phyloP scores from a whole-genome alignment of 805 yeast species.

The Lipomyces spencermartinsiae region DNA sequence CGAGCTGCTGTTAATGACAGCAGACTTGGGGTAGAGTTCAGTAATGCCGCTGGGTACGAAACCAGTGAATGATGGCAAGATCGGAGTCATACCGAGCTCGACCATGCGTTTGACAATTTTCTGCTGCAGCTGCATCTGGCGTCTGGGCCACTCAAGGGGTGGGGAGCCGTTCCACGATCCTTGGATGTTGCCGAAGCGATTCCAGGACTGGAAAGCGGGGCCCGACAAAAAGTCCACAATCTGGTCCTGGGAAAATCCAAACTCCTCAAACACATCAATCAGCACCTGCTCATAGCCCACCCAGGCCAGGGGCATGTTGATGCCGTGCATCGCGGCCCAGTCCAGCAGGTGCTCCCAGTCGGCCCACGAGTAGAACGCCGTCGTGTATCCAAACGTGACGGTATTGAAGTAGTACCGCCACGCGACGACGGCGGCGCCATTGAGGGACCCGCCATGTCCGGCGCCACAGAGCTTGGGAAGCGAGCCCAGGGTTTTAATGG shows the following conservation, averaged over 20 bases:
- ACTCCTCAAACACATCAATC: neutral
- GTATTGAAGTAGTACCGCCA: conserved; percentile 3
- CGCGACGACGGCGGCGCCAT: neutral
- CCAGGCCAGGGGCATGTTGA: conserved; percentile 1
- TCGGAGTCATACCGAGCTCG: neutral
- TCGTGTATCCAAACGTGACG: conserved; percentile 4
- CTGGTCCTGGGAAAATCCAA: conserved; percentile 1
- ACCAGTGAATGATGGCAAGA: neutral
- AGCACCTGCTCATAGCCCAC: conserved; percentile 2
- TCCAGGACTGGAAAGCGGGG: neutral
- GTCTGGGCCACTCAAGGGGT: neutral
- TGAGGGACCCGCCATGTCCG: neutral
- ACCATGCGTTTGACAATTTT: conserved; percentile 1
- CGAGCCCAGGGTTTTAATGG: neutral
- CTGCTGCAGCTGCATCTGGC: neutral
- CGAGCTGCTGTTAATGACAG: neutral
- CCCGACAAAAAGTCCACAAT: neutral
- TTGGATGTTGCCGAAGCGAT: conserved; percentile 4
- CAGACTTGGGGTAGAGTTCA: neutral
- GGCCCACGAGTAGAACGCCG: neutral
- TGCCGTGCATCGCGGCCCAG: conserved; percentile 6
- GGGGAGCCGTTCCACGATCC: neutral
- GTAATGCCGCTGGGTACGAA: neutral
- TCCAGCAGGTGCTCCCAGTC: conserved; percentile 5
- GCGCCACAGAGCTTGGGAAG: neutral